Percentiles rank a stretch among this genome's conserved stretches.
Evolutionary conservation across 371 early-diverging fungal genomes (phyloP).

Genomic region (Dinochytrium kinnereticum): DNA sequence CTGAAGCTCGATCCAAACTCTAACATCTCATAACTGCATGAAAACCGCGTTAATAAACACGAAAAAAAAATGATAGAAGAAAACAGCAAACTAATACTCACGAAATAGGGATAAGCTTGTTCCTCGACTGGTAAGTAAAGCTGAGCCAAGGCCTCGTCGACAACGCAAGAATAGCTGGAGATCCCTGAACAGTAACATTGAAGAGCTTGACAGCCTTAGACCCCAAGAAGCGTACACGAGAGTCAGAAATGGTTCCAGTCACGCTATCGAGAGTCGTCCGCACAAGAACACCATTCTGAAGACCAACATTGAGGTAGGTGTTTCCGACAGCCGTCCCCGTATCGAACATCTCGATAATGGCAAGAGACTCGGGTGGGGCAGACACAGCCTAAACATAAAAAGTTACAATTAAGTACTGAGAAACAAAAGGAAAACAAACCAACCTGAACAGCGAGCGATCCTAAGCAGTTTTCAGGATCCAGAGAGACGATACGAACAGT

Average conservation of each 20-base stretch:
- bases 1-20: constrained; percentile 85
- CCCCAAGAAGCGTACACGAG: constrained; percentile 90
- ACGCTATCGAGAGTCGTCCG: constrained; percentile 85
- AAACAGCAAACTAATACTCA: constrained; percentile 28
- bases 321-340: constrained; percentile 61
- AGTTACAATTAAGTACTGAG: constrained; percentile 19
- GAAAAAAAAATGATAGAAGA: constrained; percentile 8
- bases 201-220: constrained; percentile 82
- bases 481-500: constrained; percentile 89
- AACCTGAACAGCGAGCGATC: constrained; percentile 83
- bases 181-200: constrained; percentile 67
- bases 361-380: constrained; percentile 64
- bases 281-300: constrained; percentile 86
- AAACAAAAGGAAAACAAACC: constrained; percentile 43
- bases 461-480: constrained; percentile 80
- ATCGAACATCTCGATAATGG: constrained; percentile 81
- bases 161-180: constrained; percentile 78
- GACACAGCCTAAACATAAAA: constrained; percentile 50
- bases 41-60: no score
- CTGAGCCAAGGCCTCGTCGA: constrained; percentile 91
- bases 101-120: constrained; percentile 61
- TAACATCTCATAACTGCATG: constrained; percentile 70
- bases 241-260: constrained; percentile 84
- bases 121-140: constrained; percentile 77
- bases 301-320: constrained; percentile 85